Conservation (phyloP, 2,329 filamentous ascomycete genomes). For the Coniochaeta sp. region DNA sequence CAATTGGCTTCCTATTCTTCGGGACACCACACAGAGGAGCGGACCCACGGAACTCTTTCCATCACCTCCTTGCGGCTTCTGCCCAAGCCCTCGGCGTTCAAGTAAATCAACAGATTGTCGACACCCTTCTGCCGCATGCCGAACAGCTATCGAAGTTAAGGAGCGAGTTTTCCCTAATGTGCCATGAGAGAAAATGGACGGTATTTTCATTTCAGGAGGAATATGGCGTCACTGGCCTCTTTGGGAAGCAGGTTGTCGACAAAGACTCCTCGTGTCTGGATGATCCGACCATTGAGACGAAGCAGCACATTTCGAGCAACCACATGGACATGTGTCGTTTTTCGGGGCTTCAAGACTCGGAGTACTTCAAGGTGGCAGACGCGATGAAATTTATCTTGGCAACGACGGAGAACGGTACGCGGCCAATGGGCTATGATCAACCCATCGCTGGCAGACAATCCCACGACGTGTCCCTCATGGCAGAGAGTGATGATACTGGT, state of each 20-base stretch:
- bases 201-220: constrained; percentile 27
- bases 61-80: constrained; percentile 8
- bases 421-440: not conserved
- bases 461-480: not conserved
- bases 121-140: constrained; percentile 21
- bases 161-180: constrained; percentile 19
- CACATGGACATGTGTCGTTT: constrained; percentile 28
- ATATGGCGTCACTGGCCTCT: constrained; percentile 4
- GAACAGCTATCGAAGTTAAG: constrained; percentile 20
- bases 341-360: constrained; percentile 14
- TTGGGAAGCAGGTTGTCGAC: constrained; percentile 20
- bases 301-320: constrained; percentile 21
- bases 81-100: constrained; percentile 13
- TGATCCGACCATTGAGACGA: constrained; percentile 19
- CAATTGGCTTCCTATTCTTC: constrained; percentile 22
- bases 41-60: constrained; percentile 14
- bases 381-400: constrained; percentile 18
- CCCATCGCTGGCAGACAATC: not conserved
- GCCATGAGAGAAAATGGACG: constrained; percentile 17
- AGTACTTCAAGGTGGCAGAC: constrained; percentile 21
- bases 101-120: constrained; percentile 22
- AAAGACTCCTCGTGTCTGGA: constrained; percentile 26
- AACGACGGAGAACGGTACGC: not conserved
- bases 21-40: constrained; percentile 24
- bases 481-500: not conserved